Conservation (phyloP, 2,329 filamentous ascomycete species). For the Cadophora gregata region DNA sequence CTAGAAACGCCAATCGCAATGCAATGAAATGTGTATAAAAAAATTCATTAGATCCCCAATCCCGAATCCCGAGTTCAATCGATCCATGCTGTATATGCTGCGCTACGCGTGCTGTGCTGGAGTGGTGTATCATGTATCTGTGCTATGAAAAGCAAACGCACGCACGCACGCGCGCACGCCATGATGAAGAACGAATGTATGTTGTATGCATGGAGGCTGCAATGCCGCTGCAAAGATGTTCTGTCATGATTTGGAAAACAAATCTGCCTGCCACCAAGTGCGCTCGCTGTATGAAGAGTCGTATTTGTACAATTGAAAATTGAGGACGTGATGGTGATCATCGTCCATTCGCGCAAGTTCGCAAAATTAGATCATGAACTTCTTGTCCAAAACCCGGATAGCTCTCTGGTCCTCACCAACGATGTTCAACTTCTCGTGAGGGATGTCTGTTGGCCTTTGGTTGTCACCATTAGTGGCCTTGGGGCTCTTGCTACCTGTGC, state of each 20-base stretch:
- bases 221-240: not conserved
- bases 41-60: conserved; percentile 3
- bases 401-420: conserved; percentile 68
- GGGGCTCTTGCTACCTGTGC: conserved; percentile 40
- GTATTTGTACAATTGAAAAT: conserved; percentile 2
- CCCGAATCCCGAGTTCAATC: not conserved
- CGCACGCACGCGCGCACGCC: no score
- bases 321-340: not conserved
- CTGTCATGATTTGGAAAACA: not conserved
- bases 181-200: not conserved
- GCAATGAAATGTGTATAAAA: no score
- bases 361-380: conserved; percentile 47
- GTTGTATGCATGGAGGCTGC: not conserved
- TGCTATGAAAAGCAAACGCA: conserved; percentile 1
- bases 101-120: not conserved
- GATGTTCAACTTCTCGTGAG: conserved; percentile 58
- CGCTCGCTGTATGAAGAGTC: not conserved
- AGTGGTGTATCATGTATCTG: conserved; percentile 10
- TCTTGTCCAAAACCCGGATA: conserved; percentile 68
- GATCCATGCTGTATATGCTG: conserved; percentile 6
- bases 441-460: conserved; percentile 58
- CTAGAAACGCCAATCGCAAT: conserved; percentile 31
- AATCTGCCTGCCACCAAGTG: not conserved
- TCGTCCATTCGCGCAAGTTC: not conserved
- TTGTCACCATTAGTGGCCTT: conserved; percentile 30